Evolutionary conservation across 2,329 filamentous ascomycete genomes (phyloP), one percentile per base, ranked within the genome.

Genomic region (Magnaporthiopsis poae): DNA sequence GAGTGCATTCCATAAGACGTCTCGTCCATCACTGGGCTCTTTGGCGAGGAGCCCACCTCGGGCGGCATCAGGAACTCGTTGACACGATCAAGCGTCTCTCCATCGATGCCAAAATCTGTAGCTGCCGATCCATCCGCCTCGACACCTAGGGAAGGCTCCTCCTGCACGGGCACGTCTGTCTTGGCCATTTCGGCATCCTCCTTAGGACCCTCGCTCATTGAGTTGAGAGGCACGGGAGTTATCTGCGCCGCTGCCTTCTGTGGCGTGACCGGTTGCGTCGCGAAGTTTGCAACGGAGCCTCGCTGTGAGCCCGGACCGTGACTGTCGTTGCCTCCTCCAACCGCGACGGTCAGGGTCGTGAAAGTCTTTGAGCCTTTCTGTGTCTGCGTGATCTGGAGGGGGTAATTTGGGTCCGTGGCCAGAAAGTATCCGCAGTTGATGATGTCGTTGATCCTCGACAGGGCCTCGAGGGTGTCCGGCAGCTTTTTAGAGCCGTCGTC

Each of bases 1-100:
- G 80, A 81, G 70, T 82, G 79, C 82, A 86, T 84, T 21, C 82
- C 84, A 68, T 85, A 86, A 1, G 81, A 84, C 3, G 81, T 77
- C 59, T 84, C 80, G 8, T 33, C 69, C 63, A 68, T 72, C 73
- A 13, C 56, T n/a, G 35, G 31, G 25, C 60, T 60, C 7, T 65
- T 56, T n/a, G 64, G 64, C 18, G 64, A 65, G 18, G 64, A 65
- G 25, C 35, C 27, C n/a, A 61, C 64, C 68, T 82, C 77, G 33
- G 81, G 77, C 64, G 79, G 80, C 63, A 76, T 76, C 31, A 84
- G 71, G 68, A 84, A 83, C 5, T 80, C 80, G 31, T 80, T 78
- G n/a, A 84, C 74, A 73, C 83, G 80, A 65, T 78, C 76, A 56
- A 79, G 77, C 67, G 84, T 79, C 31, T 82, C 78, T 4, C 70